phyloP scores from a whole-genome alignment of 1,284 basidiomycete genomes.

The Phaffia rhodozyma region DNA sequence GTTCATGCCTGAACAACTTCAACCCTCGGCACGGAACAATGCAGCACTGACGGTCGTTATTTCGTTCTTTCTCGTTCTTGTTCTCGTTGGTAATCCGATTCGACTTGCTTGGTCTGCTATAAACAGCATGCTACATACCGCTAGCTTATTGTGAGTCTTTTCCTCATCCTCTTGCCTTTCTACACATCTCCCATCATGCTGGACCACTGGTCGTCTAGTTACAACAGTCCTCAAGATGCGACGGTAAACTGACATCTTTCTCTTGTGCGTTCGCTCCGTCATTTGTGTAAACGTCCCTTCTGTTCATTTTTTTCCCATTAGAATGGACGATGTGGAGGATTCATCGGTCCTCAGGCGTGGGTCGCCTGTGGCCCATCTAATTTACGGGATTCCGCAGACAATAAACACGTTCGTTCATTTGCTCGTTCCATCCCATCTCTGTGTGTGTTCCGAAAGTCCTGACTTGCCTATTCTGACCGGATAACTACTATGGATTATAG shows the following conservation, averaged over 20 bases:
- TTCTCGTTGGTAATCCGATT: too few relatives aligned
- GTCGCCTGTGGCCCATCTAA: conserved; percentile 43
- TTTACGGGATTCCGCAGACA: conserved; percentile 66
- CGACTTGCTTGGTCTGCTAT: too few relatives aligned
- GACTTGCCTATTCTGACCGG: too few relatives aligned
- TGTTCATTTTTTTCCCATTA: conserved; percentile 28
- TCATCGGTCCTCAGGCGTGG: conserved; percentile 81
- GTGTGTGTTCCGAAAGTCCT: too few relatives aligned
- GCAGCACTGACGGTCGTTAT: too few relatives aligned
- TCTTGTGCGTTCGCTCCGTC: not conserved
- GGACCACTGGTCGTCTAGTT: not conserved
- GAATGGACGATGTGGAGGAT: conserved; percentile 97
- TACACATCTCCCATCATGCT: conserved; percentile 13
- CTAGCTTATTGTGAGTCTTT: conserved; percentile 66
- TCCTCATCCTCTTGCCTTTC: not conserved
- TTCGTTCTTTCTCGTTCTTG: too few relatives aligned
- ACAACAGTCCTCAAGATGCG: not conserved
- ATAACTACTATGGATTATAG: not conserved
- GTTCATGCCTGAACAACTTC: too few relatives aligned
- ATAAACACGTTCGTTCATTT: conserved; percentile 55
- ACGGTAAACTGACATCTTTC: not conserved
- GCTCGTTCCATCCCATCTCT: not conserved
- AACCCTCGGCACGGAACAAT: too few relatives aligned
- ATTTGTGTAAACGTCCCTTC: not conserved
- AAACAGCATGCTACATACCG: conserved; percentile 70